Percentiles rank a stretch among this genome's conserved stretches.
Evolutionary conservation across 225 moss, liverwort and hornwort genomes (phyloP).

Genomic region (Takakia lepidozioides): DNA sequence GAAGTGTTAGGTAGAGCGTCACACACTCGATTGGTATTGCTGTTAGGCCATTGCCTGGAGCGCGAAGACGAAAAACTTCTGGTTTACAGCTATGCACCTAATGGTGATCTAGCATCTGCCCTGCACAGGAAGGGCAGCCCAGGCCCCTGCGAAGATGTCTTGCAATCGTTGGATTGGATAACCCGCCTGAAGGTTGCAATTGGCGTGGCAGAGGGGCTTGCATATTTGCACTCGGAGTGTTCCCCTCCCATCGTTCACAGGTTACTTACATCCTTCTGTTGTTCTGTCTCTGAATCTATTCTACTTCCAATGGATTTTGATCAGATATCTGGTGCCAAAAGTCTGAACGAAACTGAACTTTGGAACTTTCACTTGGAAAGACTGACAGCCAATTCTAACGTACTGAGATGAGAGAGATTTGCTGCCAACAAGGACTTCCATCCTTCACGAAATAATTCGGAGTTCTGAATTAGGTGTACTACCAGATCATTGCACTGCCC

Average conservation of each 20-base stretch:
- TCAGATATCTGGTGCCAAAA: no score
- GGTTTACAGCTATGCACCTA: slow-evolving; percentile 79
- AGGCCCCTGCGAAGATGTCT: slow-evolving; percentile 66
- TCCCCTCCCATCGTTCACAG: slow-evolving; percentile 79
- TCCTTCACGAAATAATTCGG: no score
- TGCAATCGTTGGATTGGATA: slow-evolving; percentile 92
- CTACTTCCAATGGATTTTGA: no score
- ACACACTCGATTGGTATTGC: slow-evolving; percentile 54
- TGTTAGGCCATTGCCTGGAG: slow-evolving; percentile 80
- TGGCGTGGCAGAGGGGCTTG: slow-evolving; percentile 79
- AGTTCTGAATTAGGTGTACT: no score
- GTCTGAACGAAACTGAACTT: no score
- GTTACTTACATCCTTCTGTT: slow-evolving; percentile 11
- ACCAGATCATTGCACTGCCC: no score
- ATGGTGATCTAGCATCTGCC: slow-evolving; percentile 74
- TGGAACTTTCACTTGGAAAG: no score
- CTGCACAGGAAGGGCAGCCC: slow-evolving; percentile 83
- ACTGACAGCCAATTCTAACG: no score
- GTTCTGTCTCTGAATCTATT: no score
- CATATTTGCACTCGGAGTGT: slow-evolving; percentile 81
- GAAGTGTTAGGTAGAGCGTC: slow-evolving; percentile 73
- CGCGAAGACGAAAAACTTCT: slow-evolving; percentile 81
- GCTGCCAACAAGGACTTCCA: no score
- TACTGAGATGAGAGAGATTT: no score
- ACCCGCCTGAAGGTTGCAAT: slow-evolving; percentile 89